Conservation (phyloP, 2,329 filamentous ascomycete species). For the Amesomyces nigricolor region DNA sequence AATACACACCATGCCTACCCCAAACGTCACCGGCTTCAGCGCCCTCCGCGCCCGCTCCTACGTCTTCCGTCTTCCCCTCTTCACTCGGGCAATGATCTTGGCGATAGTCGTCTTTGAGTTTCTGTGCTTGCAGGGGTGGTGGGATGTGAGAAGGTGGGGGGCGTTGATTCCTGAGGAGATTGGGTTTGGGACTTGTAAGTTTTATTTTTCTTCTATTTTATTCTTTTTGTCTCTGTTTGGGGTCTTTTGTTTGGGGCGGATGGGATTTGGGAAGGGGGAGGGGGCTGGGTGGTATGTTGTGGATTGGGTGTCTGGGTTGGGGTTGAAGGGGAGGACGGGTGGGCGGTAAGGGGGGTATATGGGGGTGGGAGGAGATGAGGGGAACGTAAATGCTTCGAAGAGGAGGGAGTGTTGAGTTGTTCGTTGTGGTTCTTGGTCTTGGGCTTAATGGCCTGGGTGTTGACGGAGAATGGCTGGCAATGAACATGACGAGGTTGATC, state of each 20-base stretch:
- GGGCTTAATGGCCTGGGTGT: too few relatives aligned
- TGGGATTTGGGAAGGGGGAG: background rate
- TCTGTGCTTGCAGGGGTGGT: constrained; percentile 61
- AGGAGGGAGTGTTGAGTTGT: too few relatives aligned
- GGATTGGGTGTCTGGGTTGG: too few relatives aligned
- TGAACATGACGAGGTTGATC: too few relatives aligned
- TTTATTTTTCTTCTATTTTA: background rate
- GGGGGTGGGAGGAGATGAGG: too few relatives aligned
- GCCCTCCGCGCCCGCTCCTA: constrained; percentile 72
- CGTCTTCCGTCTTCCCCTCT: constrained; percentile 76
- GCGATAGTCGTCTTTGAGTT: constrained; percentile 66
- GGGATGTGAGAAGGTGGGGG: constrained; percentile 71
- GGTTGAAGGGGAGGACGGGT: too few relatives aligned
- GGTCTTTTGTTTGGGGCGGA: too few relatives aligned
- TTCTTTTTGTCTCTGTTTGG: background rate
- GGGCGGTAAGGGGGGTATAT: too few relatives aligned
- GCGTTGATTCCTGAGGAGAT: constrained; percentile 73
- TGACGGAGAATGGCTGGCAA: too few relatives aligned
- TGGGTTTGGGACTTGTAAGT: constrained; percentile 63
- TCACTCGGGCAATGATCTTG: constrained; percentile 66
- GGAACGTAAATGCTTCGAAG: too few relatives aligned
- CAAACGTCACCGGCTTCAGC: constrained; percentile 53
- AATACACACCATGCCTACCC: constrained; percentile 23
- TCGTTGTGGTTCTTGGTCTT: too few relatives aligned
- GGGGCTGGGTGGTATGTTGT: too few relatives aligned